Evolutionary conservation across 2,329 filamentous ascomycete genomes (phyloP).

Genomic region (Corynespora cassiicola): DNA sequence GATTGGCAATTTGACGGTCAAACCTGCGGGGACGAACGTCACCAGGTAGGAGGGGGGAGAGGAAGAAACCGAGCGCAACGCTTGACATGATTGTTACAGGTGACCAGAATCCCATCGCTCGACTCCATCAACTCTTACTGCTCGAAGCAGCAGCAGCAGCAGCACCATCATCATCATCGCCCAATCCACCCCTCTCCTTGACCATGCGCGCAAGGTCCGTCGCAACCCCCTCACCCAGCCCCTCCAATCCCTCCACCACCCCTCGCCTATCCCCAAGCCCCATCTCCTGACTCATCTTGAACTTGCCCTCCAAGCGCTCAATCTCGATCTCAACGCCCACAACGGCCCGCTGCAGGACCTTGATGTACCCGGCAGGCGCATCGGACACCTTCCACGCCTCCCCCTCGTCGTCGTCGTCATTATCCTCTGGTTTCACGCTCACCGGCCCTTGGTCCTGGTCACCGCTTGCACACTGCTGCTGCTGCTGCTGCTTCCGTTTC

Average conservation of each 20-base stretch:
- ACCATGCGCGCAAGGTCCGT: slow-evolving; percentile 36
- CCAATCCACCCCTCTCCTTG: slow-evolving; percentile 27
- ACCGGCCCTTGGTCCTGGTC: slow-evolving; percentile 54
- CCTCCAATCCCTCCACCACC: slow-evolving; percentile 63
- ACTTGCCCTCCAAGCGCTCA: slow-evolving; percentile 28
- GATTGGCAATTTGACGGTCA: too few species aligned
- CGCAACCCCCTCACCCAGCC: slow-evolving; percentile 48
- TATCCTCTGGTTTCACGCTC: too few species aligned
- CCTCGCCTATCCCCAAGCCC: slow-evolving; percentile 47
- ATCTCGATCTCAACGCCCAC: slow-evolving; percentile 34
- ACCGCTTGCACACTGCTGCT: slow-evolving; percentile 67
- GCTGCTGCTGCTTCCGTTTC: too few species aligned
- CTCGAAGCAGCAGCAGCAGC: too few species aligned
- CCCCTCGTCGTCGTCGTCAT: slow-evolving; percentile 56
- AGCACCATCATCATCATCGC: too few species aligned
- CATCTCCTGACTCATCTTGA: slow-evolving; percentile 36
- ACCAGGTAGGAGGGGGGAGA: too few species aligned
- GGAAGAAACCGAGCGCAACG: too few species aligned
- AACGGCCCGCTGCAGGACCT: slow-evolving; percentile 37
- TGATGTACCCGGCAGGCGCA: slow-evolving; percentile 63
- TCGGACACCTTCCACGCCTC: slow-evolving; percentile 65
- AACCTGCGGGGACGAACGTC: too few species aligned
- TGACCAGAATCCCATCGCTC: too few species aligned
- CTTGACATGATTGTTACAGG: too few species aligned
- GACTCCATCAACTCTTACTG: too few species aligned